Evolutionary conservation across 306 rosid species (phyloP).

Genomic region (Fragaria nilgerrensis): DNA sequence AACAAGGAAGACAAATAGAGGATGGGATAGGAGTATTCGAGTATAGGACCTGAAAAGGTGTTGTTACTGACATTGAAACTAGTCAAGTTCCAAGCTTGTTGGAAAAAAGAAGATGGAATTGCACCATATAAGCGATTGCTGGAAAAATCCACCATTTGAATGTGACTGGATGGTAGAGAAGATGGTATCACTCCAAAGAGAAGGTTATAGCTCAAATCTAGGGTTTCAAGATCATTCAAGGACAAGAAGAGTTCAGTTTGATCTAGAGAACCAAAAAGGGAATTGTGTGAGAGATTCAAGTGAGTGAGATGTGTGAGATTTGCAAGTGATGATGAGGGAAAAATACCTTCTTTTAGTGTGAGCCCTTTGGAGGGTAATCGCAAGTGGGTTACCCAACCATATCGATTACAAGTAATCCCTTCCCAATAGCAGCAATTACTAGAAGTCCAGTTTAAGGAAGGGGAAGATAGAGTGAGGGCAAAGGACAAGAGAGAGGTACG

Average conservation of each 20-base stretch:
- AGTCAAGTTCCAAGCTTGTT: not conserved
- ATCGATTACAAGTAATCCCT: not conserved
- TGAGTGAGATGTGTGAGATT: not conserved
- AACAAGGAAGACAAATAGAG: not conserved
- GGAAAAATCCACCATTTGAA: too few relatives aligned
- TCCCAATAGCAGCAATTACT: not conserved
- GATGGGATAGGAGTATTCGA: conserved; percentile 6
- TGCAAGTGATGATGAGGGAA: not conserved
- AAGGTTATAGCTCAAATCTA: conserved; percentile 26
- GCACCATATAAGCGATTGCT: too few relatives aligned
- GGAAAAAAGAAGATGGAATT: not conserved
- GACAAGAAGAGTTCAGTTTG: not conserved
- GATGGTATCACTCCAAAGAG: conserved; percentile 1
- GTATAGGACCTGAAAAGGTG: too few relatives aligned
- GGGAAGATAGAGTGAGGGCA: not conserved
- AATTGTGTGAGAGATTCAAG: conserved; percentile 19
- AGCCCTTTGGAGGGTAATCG: conserved; percentile 5
- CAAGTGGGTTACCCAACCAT: not conserved
- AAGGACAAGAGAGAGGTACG: not conserved
- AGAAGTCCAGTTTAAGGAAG: conserved; percentile 2
- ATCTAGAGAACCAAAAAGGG: not conserved
- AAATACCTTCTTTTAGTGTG: not conserved
- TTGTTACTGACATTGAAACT: not conserved
- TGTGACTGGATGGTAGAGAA: too few relatives aligned
- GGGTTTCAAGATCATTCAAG: not conserved